phyloP scores from a whole-genome alignment of 805 yeast species.

The Candida verbasci region DNA sequence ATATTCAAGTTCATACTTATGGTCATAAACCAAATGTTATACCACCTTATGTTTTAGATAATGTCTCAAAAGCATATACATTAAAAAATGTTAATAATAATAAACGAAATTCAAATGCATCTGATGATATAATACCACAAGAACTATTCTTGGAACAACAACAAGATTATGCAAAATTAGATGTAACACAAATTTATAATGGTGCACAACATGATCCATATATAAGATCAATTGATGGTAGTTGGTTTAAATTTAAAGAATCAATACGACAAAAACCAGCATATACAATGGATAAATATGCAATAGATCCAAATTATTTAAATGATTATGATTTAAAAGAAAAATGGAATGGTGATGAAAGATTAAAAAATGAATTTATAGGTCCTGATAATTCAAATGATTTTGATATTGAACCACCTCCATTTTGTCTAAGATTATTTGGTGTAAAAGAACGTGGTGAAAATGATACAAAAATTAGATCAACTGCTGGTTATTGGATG shows the following conservation, averaged over 20 bases:
- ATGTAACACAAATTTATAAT: background rate
- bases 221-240: conserved; percentile 35
- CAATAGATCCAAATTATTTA: conserved; percentile 20
- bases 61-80: conserved; percentile 40
- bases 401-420: conserved; percentile 4
- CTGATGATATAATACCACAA: conserved; percentile 4
- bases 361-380: conserved; percentile 40
- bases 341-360: conserved; percentile 69
- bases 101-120: conserved; percentile 13
- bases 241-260: conserved; percentile 49
- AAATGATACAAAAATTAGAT: conserved; percentile 36
- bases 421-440: background rate
- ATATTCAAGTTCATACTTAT: conserved; percentile 26
- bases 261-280: conserved; percentile 44
- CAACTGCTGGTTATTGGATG: conserved; percentile 68
- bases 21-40: conserved; percentile 32
- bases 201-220: conserved; percentile 27
- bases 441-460: conserved; percentile 16
- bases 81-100: conserved; percentile 28
- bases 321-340: conserved; percentile 41
- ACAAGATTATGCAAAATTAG: background rate
- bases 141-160: background rate
- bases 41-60: conserved; percentile 66
- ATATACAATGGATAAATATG: conserved; percentile 23
- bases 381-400: background rate